phyloP scores from a whole-genome alignment of 306 rosid species.

The Myrica gale region DNA sequence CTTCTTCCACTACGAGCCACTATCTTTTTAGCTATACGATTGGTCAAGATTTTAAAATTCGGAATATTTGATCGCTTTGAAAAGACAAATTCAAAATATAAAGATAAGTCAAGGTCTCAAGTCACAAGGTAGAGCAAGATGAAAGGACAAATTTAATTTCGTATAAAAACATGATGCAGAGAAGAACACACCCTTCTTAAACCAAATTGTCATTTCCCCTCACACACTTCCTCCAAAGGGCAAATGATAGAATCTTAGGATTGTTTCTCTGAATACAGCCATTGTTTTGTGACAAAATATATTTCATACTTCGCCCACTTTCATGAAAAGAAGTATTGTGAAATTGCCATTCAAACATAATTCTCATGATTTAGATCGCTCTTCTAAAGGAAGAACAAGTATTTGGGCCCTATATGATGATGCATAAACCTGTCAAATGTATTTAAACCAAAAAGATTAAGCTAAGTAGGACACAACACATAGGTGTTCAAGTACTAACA shows the following conservation, averaged over 20 bases:
- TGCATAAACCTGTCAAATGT: neutral
- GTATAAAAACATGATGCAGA: too few species aligned
- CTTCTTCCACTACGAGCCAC: constrained; percentile 5
- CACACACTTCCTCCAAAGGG: neutral
- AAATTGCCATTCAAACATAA: neutral
- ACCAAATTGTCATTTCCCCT: neutral
- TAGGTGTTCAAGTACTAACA: neutral
- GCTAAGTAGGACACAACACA: neutral
- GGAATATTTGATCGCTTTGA: constrained; percentile 8
- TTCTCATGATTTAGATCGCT: neutral
- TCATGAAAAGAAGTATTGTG: neutral
- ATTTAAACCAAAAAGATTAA: neutral
- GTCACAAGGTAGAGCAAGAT: constrained; percentile 1
- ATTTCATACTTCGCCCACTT: neutral
- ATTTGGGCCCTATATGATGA: neutral
- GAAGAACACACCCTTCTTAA: neutral
- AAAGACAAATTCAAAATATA: constrained; percentile 4
- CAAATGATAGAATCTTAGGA: too few species aligned
- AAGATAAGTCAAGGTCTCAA: constrained; percentile 41
- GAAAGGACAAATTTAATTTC: neutral
- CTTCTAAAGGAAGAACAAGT: neutral
- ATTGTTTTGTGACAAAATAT: neutral
- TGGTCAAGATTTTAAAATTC: neutral
- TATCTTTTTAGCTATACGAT: constrained; percentile 14
- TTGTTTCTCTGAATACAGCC: too few species aligned